A percentile compares a stretch with the other conserved stretches of the same genome.
phyloP scores from a whole-genome alignment of 2,329 filamentous ascomycete genomes.

The Cercospora sp. region DNA sequence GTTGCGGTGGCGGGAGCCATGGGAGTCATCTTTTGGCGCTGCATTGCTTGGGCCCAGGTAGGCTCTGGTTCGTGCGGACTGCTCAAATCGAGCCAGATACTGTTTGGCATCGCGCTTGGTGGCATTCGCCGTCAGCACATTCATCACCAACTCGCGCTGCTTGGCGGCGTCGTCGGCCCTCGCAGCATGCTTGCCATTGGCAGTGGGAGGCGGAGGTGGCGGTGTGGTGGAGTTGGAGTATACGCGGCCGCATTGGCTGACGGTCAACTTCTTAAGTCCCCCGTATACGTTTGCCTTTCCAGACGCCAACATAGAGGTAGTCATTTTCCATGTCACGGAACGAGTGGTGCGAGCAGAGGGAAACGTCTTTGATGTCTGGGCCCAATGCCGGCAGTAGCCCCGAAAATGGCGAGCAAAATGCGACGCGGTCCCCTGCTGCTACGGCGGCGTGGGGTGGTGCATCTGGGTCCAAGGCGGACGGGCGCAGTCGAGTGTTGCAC shows the following conservation, averaged over 20 bases:
- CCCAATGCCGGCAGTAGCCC: not conserved
- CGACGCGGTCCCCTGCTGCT: not conserved
- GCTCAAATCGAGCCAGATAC: conserved; percentile 84
- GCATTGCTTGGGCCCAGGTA: conserved; percentile 34
- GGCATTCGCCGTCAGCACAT: conserved; percentile 81
- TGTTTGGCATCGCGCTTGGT: conserved; percentile 91
- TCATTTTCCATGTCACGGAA: conserved; percentile 38
- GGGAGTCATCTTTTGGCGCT: conserved; percentile 25
- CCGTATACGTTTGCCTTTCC: conserved; percentile 39
- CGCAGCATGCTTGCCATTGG: conserved; percentile 30
- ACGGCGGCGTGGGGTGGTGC: not conserved
- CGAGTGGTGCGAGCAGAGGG: conserved; percentile 5
- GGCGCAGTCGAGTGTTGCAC: not conserved
- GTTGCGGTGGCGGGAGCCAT: conserved; percentile 27
- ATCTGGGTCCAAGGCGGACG: not conserved
- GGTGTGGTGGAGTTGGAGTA: conserved; percentile 17
- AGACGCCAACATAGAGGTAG: conserved; percentile 40
- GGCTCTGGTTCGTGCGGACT: conserved; percentile 40
- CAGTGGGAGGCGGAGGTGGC: not conserved
- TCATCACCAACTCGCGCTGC: conserved; percentile 71
- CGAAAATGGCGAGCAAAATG: not conserved
- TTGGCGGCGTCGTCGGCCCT: conserved; percentile 28
- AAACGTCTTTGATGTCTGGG: not conserved
- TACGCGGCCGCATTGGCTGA: conserved; percentile 21
- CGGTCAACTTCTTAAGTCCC: conserved; percentile 26